Conservation (phyloP, 768 basidiomycete genomes). For the Rhodotorula sphaerocarpa region DNA sequence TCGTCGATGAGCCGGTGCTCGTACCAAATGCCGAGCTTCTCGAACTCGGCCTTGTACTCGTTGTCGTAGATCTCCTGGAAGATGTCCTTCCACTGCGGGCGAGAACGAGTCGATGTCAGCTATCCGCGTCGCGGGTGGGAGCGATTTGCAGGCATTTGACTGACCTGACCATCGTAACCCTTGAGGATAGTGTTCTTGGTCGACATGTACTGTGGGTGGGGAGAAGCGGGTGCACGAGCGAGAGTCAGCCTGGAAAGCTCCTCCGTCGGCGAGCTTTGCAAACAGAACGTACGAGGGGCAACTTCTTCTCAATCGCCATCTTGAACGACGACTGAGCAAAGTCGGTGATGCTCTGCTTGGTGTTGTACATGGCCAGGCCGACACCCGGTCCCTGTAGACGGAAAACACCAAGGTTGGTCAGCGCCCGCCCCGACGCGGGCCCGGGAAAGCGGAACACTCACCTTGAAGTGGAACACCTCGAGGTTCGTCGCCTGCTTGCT, state of each 20-base stretch:
- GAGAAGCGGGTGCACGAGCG: no score
- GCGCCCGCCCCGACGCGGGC: no score
- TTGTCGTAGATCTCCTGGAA: slow-evolving; percentile 87
- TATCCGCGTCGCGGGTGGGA: no score
- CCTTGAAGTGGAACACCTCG: slow-evolving; percentile 77
- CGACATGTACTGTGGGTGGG: slow-evolving; percentile 66
- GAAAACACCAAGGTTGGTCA: slow-evolving; percentile 61
- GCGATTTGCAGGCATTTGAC: no score
- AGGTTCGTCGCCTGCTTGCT: slow-evolving; percentile 45
- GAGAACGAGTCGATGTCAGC: no score
- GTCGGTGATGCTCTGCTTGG: slow-evolving; percentile 88
- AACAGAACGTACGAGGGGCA: slow-evolving; percentile 43
- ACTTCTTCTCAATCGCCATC: slow-evolving; percentile 63
- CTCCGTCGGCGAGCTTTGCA: no score
- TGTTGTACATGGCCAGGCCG: slow-evolving; percentile 88
- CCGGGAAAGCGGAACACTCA: no score
- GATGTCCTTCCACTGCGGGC: slow-evolving; percentile 81
- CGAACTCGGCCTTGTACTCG: slow-evolving; percentile 45
- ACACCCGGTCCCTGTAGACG: slow-evolving; percentile 89
- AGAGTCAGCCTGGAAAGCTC: no score
- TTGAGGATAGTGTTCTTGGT: slow-evolving; percentile 97
- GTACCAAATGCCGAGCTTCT: slow-evolving; percentile 46
- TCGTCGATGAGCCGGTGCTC: slow-evolving; percentile 96
- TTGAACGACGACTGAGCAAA: slow-evolving; percentile 98
- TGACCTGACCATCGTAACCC: slow-evolving; percentile 74